Percentiles rank a stretch among this genome's conserved stretches.
These are phyloP conservation scores for Beta lomatogona DNA, from an alignment of 179 eudicot genomes.

Conservation along the genomic window DNA sequence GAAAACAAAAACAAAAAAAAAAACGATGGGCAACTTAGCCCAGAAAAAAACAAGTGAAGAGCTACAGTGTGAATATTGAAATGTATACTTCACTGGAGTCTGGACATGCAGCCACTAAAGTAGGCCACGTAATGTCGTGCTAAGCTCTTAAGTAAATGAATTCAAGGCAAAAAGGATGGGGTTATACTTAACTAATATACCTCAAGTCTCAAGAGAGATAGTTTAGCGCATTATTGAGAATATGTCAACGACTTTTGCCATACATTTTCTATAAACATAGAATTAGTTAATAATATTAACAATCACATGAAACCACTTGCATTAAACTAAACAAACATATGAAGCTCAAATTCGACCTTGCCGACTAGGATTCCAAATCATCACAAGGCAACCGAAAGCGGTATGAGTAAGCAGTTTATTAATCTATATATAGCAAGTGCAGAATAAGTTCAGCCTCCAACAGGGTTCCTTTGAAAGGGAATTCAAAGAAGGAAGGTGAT, in stretches of 20 bases:
- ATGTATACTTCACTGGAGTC: conserved; percentile 7
- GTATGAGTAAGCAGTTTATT: conserved; percentile 20
- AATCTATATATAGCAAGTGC: conserved; percentile 8
- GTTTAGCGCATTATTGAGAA: conserved; percentile 30
- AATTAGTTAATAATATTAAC: conserved; percentile 25
- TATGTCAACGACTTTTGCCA: conserved; percentile 29
- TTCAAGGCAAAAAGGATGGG: conserved; percentile 21
- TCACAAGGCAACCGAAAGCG: conserved; percentile 13
- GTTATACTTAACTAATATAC: conserved; percentile 18
- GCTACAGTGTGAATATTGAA: conserved; percentile 15
- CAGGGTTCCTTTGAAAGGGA: conserved; percentile 24
- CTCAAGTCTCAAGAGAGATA: conserved; percentile 16
- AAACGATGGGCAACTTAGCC: conserved; percentile 16
- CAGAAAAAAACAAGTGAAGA: conserved; percentile 20
- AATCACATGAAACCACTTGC: conserved; percentile 31
- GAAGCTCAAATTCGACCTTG: conserved; percentile 14
- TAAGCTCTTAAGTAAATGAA: conserved; percentile 21
- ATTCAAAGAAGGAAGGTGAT: conserved; percentile 7
- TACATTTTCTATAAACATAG: conserved; percentile 24
- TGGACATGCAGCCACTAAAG: conserved; percentile 21
- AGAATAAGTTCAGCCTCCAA: conserved; percentile 29
- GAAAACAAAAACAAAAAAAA: not conserved
- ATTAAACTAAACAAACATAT: conserved; percentile 11
- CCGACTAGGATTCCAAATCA: conserved; percentile 24
- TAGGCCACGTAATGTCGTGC: conserved; percentile 24